phyloP scores from a whole-genome alignment of 768 basidiomycete species.

The Lactifluus subvellereus region DNA sequence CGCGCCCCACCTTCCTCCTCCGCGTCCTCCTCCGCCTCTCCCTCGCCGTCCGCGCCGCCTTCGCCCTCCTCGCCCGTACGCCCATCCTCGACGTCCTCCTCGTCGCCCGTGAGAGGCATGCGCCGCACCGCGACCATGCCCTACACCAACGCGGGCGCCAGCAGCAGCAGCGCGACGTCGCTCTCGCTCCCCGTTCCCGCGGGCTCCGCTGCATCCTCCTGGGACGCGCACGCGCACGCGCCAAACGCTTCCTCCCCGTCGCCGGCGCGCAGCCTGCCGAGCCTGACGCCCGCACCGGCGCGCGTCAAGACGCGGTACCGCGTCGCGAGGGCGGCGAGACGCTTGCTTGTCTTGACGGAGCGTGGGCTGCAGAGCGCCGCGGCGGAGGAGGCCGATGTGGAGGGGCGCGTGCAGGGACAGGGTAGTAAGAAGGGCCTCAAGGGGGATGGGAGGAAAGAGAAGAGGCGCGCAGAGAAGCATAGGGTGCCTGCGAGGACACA shows the following conservation, averaged over 20 bases:
- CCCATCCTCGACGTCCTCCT: not conserved
- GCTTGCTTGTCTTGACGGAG: conserved; percentile 27
- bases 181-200: not conserved
- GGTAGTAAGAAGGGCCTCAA: conserved; percentile 8
- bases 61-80: conserved; percentile 13
- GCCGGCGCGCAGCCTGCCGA: conserved; percentile 18
- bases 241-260: not conserved
- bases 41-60: conserved; percentile 9
- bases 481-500: not conserved
- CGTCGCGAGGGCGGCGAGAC: conserved; percentile 27
- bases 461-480: not conserved
- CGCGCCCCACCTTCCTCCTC: conserved; percentile 18
- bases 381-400: conserved; percentile 25
- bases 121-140: conserved; percentile 12
- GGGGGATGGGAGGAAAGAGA: conserved; percentile 3
- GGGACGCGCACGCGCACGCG: not conserved
- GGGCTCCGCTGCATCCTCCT: not conserved
- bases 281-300: conserved; percentile 26
- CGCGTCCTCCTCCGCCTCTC: not conserved
- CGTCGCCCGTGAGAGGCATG: not conserved
- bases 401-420: conserved; percentile 11
- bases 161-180: conserved; percentile 6
- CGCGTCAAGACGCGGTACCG: conserved; percentile 28
- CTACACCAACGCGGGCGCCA: not conserved
- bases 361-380: conserved; percentile 26